Conservation (phyloP, 495 filamentous ascomycete genomes). For the Lepidopterella palustris region DNA sequence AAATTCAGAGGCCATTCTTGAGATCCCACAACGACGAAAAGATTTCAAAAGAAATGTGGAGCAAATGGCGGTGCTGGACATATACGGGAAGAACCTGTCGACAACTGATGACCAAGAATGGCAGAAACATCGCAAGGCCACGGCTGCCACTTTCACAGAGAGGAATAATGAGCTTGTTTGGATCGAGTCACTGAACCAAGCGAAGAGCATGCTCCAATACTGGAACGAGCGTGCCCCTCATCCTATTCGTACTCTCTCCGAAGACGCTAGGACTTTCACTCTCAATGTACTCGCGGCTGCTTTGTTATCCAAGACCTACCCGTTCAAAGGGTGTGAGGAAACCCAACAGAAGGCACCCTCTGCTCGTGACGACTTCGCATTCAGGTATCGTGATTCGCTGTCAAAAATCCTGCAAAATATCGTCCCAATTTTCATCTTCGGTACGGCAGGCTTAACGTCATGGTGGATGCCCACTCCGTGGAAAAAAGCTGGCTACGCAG, state of each 20-base stretch:
- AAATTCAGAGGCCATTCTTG: slow-evolving; percentile 38
- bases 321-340: slow-evolving; percentile 28
- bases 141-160: slow-evolving; percentile 43
- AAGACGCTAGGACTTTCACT: slow-evolving; percentile 41
- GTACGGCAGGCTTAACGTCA: neutral
- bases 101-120: slow-evolving; percentile 42
- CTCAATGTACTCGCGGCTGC: slow-evolving; percentile 43
- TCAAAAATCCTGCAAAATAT: slow-evolving; percentile 8
- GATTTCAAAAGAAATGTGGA: slow-evolving; percentile 42
- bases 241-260: slow-evolving; percentile 23
- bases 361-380: neutral
- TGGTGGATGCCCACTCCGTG: slow-evolving; percentile 13
- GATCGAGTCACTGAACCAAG: slow-evolving; percentile 34
- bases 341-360: neutral
- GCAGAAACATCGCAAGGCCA: slow-evolving; percentile 43
- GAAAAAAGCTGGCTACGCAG: slow-evolving; percentile 5
- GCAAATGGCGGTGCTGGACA: slow-evolving; percentile 36
- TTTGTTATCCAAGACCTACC: slow-evolving; percentile 41
- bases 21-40: slow-evolving; percentile 35
- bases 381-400: slow-evolving; percentile 13
- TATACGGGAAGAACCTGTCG: slow-evolving; percentile 45
- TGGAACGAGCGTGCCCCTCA: slow-evolving; percentile 31
- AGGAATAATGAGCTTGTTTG: slow-evolving; percentile 45
- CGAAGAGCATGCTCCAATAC: slow-evolving; percentile 31
- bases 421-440: slow-evolving; percentile 14